Evolutionary conservation across 225 moss, liverwort and hornwort genomes (phyloP).

Genomic region (Marchantia paleacea): DNA sequence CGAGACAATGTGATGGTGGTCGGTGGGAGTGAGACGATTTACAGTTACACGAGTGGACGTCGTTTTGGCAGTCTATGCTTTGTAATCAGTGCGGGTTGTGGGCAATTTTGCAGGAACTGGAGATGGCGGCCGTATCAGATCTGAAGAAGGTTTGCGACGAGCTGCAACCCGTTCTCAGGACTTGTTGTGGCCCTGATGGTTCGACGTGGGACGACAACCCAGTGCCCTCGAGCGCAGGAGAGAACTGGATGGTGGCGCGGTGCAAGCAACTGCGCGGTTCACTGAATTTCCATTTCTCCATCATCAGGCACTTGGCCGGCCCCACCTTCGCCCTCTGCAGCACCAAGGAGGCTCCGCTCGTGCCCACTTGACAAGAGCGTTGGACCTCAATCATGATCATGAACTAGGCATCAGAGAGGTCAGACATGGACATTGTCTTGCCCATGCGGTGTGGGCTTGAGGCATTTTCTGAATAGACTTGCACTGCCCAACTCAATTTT

Average conservation of each 20-base stretch:
- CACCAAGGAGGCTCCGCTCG: slow-evolving; percentile 4
- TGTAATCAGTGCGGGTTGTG: too few species aligned
- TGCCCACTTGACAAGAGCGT: too few species aligned
- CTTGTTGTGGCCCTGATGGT: slow-evolving; percentile 37
- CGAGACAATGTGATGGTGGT: too few species aligned
- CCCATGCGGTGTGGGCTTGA: too few species aligned
- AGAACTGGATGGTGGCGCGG: slow-evolving; percentile 61
- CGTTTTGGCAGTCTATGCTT: too few species aligned
- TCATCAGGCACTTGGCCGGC: slow-evolving; percentile 53
- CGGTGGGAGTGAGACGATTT: too few species aligned
- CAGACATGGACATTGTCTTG: too few species aligned
- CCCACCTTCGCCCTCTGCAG: slow-evolving; percentile 29
- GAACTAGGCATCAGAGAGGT: too few species aligned
- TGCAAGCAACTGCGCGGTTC: slow-evolving; percentile 52
- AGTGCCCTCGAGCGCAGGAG: slow-evolving; percentile 36
- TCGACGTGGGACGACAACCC: background rate
- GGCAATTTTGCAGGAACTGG: slow-evolving; percentile 20
- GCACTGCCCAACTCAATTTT: too few species aligned
- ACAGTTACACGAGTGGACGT: too few species aligned
- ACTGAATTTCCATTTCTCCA: slow-evolving; percentile 60
- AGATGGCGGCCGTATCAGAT: slow-evolving; percentile 31
- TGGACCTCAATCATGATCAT: too few species aligned
- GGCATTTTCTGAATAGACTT: too few species aligned
- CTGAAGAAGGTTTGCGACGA: slow-evolving; percentile 55
- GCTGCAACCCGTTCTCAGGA: slow-evolving; percentile 45